Evolutionary conservation across 129 eudicot species (phyloP).

Genomic region (Lonicera japonica): DNA sequence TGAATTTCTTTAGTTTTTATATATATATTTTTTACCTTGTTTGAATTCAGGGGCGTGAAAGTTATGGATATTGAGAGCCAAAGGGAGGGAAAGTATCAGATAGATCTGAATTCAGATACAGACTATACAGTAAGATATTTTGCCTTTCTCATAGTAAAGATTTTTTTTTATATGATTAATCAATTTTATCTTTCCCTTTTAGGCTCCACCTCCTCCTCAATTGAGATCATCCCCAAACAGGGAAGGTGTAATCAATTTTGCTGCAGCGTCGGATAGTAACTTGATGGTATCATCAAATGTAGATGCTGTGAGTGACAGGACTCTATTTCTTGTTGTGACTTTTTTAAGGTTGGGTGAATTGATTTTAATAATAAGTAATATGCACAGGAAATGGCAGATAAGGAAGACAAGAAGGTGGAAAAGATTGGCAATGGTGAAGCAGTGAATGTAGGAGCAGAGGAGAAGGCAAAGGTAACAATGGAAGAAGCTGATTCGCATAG

Average conservation of each 20-base stretch:
- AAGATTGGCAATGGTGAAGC: conserved; percentile 28
- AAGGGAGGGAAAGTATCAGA: conserved; percentile 65
- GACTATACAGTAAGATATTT: conserved; percentile 2
- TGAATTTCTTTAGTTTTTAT: conserved; percentile 12
- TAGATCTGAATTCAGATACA: conserved; percentile 77
- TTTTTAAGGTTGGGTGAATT: background rate
- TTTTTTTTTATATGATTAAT: background rate
- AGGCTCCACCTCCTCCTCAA: conserved; percentile 99
- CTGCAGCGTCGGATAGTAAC: conserved; percentile 19
- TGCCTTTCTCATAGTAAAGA: background rate
- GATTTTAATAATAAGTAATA: background rate
- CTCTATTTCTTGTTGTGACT: background rate
- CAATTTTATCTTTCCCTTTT: conserved; percentile 14
- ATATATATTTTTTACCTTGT: conserved; percentile 1
- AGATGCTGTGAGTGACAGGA: conserved; percentile 14
- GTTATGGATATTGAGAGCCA: conserved; percentile 26
- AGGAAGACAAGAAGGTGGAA: conserved; percentile 28
- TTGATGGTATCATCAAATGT: conserved; percentile 23
- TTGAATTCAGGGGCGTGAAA: conserved; percentile 29
- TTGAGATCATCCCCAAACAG: conserved; percentile 58
- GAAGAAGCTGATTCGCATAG: conserved; percentile 36
- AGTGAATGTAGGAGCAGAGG: conserved; percentile 17
- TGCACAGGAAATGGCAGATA: conserved; percentile 33
- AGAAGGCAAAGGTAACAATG: conserved; percentile 16
- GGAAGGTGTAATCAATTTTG: conserved; percentile 24